Percentiles rank a stretch among this genome's conserved stretches.
phyloP scores from a whole-genome alignment of 1,139 yeast species.

The Sugiyamaella novakii region DNA sequence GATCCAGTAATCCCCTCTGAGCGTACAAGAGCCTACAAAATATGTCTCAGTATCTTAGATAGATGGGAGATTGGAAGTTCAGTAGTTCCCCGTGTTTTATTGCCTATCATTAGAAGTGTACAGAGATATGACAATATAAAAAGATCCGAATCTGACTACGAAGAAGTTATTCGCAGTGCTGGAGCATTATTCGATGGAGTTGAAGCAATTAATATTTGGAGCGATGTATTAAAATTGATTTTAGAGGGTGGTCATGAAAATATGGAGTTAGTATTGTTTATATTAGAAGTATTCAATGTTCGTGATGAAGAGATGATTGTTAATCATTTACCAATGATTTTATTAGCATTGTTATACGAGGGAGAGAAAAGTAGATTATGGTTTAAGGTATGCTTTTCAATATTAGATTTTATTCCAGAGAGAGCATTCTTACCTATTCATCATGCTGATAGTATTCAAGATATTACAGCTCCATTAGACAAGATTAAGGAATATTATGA shows the following conservation, averaged over 20 bases:
- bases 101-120: conserved; percentile 56
- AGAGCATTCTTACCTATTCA: conserved; percentile 57
- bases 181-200: conserved; percentile 79
- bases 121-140: conserved; percentile 25
- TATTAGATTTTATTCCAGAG: conserved; percentile 58
- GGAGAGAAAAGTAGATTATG: conserved; percentile 21
- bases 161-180: conserved; percentile 58
- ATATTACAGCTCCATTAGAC: conserved; percentile 30
- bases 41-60: conserved; percentile 76
- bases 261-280: conserved; percentile 57
- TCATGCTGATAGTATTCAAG: conserved; percentile 39
- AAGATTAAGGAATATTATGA: conserved; percentile 43
- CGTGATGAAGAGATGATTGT: conserved; percentile 85
- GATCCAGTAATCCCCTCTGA: conserved; percentile 37
- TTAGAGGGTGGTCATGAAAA: conserved; percentile 37
- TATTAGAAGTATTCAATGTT: conserved; percentile 66
- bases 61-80: conserved; percentile 89
- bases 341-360: conserved; percentile 49
- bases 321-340: conserved; percentile 70
- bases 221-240: conserved; percentile 53
- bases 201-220: conserved; percentile 79
- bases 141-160: conserved; percentile 31
- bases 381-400: conserved; percentile 26
- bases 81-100: conserved; percentile 68
- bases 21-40: conserved; percentile 57